These are phyloP conservation scores for Leptodermis oblonga DNA, from an alignment of 257 asterid species.

Conservation along the genomic window DNA sequence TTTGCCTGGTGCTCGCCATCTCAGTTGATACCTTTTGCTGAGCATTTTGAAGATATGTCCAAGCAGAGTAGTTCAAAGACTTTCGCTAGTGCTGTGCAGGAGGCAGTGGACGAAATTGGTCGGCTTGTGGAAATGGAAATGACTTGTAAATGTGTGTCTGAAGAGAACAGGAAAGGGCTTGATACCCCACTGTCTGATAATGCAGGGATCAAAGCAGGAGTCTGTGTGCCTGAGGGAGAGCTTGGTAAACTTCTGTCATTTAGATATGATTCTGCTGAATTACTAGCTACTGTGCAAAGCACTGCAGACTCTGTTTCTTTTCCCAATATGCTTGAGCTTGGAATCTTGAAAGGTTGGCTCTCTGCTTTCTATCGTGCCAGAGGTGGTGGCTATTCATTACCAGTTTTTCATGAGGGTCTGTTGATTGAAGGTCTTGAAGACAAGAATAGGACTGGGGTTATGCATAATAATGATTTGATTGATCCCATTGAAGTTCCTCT, in stretches of 20 bases:
- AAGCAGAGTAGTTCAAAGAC: constrained; percentile 31
- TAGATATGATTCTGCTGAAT: constrained; percentile 34
- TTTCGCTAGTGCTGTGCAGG: constrained; percentile 40
- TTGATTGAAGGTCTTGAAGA: constrained; percentile 68
- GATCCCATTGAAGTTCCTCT: constrained; percentile 37
- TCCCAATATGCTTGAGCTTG: constrained; percentile 40
- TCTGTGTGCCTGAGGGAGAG: constrained; percentile 49
- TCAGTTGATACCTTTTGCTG: constrained; percentile 52
- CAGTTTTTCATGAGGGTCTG: constrained; percentile 34
- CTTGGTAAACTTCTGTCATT: constrained; percentile 32
- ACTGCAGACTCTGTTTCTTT: constrained; percentile 25
- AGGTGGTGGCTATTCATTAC: constrained; percentile 35
- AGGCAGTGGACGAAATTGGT: constrained; percentile 49
- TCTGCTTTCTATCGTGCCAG: constrained; percentile 53
- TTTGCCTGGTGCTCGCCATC: constrained; percentile 72
- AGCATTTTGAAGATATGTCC: constrained; percentile 44
- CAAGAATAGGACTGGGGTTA: constrained; percentile 7
- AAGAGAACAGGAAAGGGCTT: constrained; percentile 33
- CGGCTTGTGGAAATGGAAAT: constrained; percentile 41
- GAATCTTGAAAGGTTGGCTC: constrained; percentile 47
- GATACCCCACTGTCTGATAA: constrained; percentile 37
- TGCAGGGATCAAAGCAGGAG: constrained; percentile 52
- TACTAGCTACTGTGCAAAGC: constrained; percentile 29
- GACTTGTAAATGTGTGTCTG: constrained; percentile 45
- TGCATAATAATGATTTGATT: constrained; percentile 21